Base-by-base conservation (phyloP, 169 alveolate species). In the Babesia bigemina region DNA sequence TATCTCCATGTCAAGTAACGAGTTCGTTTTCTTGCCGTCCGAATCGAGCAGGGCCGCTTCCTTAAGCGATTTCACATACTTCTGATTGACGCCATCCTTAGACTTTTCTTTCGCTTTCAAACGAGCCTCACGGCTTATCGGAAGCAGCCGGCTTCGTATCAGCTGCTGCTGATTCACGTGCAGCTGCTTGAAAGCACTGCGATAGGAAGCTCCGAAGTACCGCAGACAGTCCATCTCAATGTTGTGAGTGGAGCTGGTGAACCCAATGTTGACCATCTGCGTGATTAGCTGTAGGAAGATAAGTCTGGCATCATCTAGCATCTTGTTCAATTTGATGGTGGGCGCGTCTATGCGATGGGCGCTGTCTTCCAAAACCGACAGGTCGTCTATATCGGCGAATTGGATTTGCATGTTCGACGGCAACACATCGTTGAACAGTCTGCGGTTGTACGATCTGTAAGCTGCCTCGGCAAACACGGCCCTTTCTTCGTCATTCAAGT, bases 261-360 rank as follows among this genome's bases (percentile, higher is more conserved):
- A 81, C 45, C 78, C 17, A 14, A 81, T 19, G 65, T 72, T 44
- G 21, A 63, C 63, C 85, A 81, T 73, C 55, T 81, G 88, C 28
- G 63, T 21, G 19, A 81, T 60, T 70, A 81, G 10, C 63, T 81
- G 85, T 2, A 59, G 53, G 73, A 61, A 63, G 24, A 81, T 36
- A 39, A 81, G 28, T 47, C 55, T 73, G 19, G 72, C 70, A 24
- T 81, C 65, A 9, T 11, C 24, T 2, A 72, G 22, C 39, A 61
- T 33, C 9, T 21, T 17, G 61, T 72, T 70, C 28, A 81, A 28
- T 52, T 44, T 55, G 55, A 81, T 81, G 22, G 36, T 61, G 14
- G 84, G 84, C n/a, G 73, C 49, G 0, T 70, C 21, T 1, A 72
- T 60, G 29, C 33, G 16, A 47, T 50, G 70, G 29, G 58, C 42